phyloP scores from a whole-genome alignment of 768 basidiomycete species.

The Fomitopsis pulvina region DNA sequence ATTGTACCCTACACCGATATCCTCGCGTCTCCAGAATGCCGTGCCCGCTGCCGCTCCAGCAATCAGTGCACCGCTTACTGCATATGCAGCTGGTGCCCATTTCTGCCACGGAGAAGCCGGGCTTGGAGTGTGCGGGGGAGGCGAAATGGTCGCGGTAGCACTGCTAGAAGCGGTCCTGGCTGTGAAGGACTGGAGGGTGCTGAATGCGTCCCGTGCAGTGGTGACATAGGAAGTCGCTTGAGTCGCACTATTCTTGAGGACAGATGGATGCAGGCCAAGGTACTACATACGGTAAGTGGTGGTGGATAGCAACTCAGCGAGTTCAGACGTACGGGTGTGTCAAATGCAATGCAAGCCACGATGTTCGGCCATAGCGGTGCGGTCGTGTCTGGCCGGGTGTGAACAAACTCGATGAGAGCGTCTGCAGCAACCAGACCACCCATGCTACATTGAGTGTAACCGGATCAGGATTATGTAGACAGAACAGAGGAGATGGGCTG shows the following conservation, averaged over 20 bases:
- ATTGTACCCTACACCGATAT: constrained; percentile 58
- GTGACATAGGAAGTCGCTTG: constrained; percentile 68
- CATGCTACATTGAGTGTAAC: constrained; percentile 51
- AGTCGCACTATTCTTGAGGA: constrained; percentile 79
- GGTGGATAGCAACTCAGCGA: too few species aligned
- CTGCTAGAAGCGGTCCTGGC: constrained; percentile 28
- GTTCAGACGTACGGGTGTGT: constrained; percentile 76
- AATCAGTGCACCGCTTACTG: constrained; percentile 65
- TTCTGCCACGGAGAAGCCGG: constrained; percentile 41
- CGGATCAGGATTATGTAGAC: background rate
- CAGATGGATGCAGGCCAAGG: constrained; percentile 77
- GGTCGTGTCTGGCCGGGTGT: constrained; percentile 53
- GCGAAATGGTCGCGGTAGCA: constrained; percentile 23
- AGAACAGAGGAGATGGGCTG: constrained; percentile 9
- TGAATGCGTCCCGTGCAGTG: constrained; percentile 58
- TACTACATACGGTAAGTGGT: too few species aligned
- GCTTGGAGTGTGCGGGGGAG: constrained; percentile 6
- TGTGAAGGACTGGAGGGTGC: constrained; percentile 48
- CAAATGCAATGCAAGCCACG: constrained; percentile 79
- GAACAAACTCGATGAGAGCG: constrained; percentile 64
- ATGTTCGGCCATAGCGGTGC: constrained; percentile 86
- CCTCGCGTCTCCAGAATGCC: constrained; percentile 77
- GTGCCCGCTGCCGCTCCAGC: constrained; percentile 83
- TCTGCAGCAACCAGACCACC: constrained; percentile 89
- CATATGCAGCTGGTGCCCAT: constrained; percentile 67